phyloP scores from a whole-genome alignment of 2,329 filamentous ascomycete genomes.

The Juglanconis juglandina region DNA sequence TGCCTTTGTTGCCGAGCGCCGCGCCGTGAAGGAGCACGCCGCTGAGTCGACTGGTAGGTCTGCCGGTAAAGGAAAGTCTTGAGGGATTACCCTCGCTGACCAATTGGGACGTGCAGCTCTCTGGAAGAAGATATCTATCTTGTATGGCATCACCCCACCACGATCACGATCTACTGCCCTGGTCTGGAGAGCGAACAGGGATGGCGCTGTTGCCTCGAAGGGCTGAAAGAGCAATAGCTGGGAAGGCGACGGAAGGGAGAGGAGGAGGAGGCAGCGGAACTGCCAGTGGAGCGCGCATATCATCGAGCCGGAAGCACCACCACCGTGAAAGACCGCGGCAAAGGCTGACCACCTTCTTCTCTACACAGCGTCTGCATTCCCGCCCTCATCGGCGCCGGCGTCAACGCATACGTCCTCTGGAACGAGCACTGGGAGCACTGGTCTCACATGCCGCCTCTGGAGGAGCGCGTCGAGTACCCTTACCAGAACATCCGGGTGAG shows the following conservation, averaged over 20 bases:
- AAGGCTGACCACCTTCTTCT: constrained; percentile 1
- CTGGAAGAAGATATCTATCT: constrained; percentile 94
- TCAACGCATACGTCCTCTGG: constrained; percentile 91
- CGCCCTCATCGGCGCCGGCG: constrained; percentile 63
- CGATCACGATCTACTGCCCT: not conserved
- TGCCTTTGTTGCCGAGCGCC: constrained; percentile 88
- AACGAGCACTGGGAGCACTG: constrained; percentile 97
- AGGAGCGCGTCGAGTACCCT: constrained; percentile 88
- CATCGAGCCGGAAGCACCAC: not conserved
- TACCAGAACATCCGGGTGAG: constrained; percentile 87
- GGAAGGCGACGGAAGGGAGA: not conserved
- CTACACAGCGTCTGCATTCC: constrained; percentile 68
- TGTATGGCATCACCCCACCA: constrained; percentile 59
- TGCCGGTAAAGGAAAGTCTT: not conserved
- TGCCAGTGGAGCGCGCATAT: not conserved
- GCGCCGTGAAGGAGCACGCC: constrained; percentile 88
- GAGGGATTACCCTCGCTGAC: constrained; percentile 29
- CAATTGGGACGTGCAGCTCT: constrained; percentile 58
- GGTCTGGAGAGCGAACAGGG: not conserved
- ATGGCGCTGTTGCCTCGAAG: not conserved
- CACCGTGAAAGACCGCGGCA: not conserved
- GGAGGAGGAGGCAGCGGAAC: not conserved
- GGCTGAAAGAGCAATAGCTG: not conserved
- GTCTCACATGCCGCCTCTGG: constrained; percentile 76
- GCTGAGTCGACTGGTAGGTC: constrained; percentile 74